These are phyloP conservation scores for Conidiobolus incongruus DNA, from an alignment of 371 early-diverging fungal genomes.

Conservation along the genomic window DNA sequence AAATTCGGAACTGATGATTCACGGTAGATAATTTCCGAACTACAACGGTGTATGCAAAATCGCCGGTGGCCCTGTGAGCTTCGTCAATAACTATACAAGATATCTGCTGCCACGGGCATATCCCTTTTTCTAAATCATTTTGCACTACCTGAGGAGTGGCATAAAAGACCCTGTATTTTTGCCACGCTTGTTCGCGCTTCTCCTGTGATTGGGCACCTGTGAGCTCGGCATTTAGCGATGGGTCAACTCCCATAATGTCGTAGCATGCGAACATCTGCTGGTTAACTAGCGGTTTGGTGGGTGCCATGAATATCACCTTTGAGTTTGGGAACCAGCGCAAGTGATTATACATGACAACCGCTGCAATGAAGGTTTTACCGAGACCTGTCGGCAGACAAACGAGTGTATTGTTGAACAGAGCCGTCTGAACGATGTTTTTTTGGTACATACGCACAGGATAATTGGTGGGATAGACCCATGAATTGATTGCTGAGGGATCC, in stretches of 20 bases:
- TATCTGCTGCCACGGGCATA: constrained; percentile 26
- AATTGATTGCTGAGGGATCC: constrained; percentile 22
- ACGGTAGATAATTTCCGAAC: constrained; percentile 23
- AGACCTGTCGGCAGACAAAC: constrained; percentile 78
- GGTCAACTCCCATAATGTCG: constrained; percentile 41
- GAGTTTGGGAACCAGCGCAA: constrained; percentile 84
- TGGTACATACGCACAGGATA: constrained; percentile 68
- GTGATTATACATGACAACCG: constrained; percentile 85
- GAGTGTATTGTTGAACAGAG: constrained; percentile 64
- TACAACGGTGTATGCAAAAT: constrained; percentile 59
- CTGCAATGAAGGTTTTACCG: constrained; percentile 92
- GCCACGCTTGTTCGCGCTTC: constrained; percentile 24
- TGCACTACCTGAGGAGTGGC: constrained; percentile 75
- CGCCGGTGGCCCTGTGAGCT: constrained; percentile 75
- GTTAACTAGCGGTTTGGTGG: constrained; percentile 73
- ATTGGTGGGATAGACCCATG: constrained; percentile 69
- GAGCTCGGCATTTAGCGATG: constrained; percentile 39
- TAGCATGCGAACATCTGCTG: constrained; percentile 81
- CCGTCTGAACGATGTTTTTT: constrained; percentile 53
- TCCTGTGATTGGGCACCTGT: constrained; percentile 42
- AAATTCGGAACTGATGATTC: constrained; percentile 37
- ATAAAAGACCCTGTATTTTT: constrained; percentile 47
- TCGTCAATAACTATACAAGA: constrained; percentile 75
- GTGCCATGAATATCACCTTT: constrained; percentile 79
- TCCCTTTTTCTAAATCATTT: constrained; percentile 45